These are phyloP conservation scores for Metschnikowia matae DNA, from an alignment of 805 yeast genomes.

Conservation along the genomic window DNA sequence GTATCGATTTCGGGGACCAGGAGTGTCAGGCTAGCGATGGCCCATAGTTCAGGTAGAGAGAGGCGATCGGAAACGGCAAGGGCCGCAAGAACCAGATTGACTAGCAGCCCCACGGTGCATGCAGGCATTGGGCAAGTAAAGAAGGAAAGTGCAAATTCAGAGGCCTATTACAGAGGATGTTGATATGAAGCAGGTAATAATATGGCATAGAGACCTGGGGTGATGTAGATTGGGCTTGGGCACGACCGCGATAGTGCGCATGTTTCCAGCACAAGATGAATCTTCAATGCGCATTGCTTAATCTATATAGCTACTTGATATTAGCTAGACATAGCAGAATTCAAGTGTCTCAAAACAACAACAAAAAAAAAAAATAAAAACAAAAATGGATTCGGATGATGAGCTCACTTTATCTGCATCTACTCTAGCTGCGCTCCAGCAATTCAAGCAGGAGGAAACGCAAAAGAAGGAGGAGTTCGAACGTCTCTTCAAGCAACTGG, in stretches of 20 bases:
- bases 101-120: constrained; percentile 16
- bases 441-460: constrained; percentile 63
- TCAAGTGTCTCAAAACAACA: too few species aligned
- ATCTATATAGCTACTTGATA: too few species aligned
- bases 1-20: constrained; percentile 21
- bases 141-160: neutral
- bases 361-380: too few species aligned
- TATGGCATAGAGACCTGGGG: neutral
- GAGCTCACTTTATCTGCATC: constrained; percentile 44
- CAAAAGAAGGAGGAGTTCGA: constrained; percentile 54
- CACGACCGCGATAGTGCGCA: constrained; percentile 5
- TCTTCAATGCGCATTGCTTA: too few species aligned
- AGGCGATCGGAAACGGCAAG: constrained; percentile 17
- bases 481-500: constrained; percentile 52
- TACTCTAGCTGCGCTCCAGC: constrained; percentile 55
- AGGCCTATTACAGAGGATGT: too few species aligned
- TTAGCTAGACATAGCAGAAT: too few species aligned
- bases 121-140: constrained; percentile 10
- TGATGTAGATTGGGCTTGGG: neutral
- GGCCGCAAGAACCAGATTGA: constrained; percentile 10
- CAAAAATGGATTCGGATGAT: constrained; percentile 37
- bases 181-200: neutral
- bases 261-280: neutral
- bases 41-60: constrained; percentile 14
- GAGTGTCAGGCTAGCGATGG: constrained; percentile 4